Evolutionary conservation across 192 early-diverging fungal genomes (phyloP).

Genomic region (Blastocladiella britannica): DNA sequence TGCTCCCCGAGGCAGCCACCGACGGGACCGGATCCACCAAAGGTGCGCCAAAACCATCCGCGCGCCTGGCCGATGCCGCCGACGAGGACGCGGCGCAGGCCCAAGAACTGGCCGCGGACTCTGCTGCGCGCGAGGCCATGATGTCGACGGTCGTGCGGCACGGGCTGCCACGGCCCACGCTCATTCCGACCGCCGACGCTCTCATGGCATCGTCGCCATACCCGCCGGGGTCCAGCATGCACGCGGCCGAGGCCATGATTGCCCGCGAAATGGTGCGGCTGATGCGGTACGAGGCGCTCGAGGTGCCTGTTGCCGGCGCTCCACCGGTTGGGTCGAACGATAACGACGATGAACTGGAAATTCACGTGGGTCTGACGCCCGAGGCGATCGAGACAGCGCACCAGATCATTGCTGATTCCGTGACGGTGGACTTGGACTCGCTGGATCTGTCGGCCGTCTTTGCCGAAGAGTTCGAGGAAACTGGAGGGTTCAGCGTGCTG

Average conservation of each 20-base stretch:
- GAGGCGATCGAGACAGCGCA: conserved; percentile 29
- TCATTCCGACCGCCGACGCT: conserved; percentile 4
- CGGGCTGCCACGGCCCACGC: conserved; percentile 46
- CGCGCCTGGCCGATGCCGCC: conserved; percentile 7
- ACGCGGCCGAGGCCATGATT: conserved; percentile 31
- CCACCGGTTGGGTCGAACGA: conserved; percentile 6
- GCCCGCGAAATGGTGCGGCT: conserved; percentile 48
- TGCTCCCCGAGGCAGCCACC: conserved; percentile 45
- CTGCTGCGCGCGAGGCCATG: conserved; percentile 17
- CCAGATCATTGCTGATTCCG: conserved; percentile 3
- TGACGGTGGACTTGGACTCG: conserved; percentile 10
- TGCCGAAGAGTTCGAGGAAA: conserved; percentile 5
- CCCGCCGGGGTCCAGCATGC: conserved; percentile 7
- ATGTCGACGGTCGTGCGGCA: background rate
- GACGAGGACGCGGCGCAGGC: conserved; percentile 61
- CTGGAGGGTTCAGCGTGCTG: conserved; percentile 5
- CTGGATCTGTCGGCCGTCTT: conserved; percentile 8
- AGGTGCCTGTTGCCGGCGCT: conserved; percentile 45
- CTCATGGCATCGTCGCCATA: conserved; percentile 8
- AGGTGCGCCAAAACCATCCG: too few species aligned
- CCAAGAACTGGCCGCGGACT: conserved; percentile 23
- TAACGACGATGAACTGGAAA: conserved; percentile 31
- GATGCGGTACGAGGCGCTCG: conserved; percentile 45
- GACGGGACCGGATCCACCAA: too few species aligned
- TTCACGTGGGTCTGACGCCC: conserved; percentile 32